Conservation (phyloP, 2,329 filamentous ascomycete species). For the Talaromyces sp. region DNA sequence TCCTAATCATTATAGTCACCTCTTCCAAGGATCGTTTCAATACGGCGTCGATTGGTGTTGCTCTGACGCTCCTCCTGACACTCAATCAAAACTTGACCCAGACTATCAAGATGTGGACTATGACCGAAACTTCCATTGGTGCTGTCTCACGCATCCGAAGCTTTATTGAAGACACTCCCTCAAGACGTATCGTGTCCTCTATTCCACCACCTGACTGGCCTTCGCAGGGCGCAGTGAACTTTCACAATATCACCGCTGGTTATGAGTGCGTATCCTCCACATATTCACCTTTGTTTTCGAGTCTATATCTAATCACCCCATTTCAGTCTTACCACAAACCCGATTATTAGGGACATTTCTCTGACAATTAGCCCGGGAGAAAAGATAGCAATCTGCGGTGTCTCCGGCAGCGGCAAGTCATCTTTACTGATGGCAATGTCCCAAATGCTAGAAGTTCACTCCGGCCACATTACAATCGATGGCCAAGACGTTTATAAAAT, state of each 20-base stretch:
- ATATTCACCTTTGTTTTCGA: not conserved
- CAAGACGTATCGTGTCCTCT: constrained; percentile 41
- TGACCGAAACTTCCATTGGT: constrained; percentile 56
- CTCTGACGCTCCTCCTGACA: constrained; percentile 52
- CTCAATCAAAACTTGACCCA: constrained; percentile 52
- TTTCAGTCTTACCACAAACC: constrained; percentile 27
- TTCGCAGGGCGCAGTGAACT: constrained; percentile 40
- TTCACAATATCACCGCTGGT: constrained; percentile 42
- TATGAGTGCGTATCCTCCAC: constrained; percentile 34
- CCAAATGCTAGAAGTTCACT: constrained; percentile 39
- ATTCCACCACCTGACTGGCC: constrained; percentile 42
- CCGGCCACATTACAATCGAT: constrained; percentile 42
- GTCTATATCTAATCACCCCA: not conserved
- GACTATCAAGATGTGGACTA: constrained; percentile 53
- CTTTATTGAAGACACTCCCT: constrained; percentile 46
- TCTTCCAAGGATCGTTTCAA: constrained; percentile 41
- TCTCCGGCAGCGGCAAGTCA: constrained; percentile 36
- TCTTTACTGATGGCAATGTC: constrained; percentile 42
- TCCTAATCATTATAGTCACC: constrained; percentile 50
- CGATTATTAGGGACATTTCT: constrained; percentile 37
- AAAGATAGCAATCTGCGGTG: constrained; percentile 41
- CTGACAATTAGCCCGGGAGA: constrained; percentile 24
- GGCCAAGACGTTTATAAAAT: constrained; percentile 36
- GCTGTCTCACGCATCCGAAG: constrained; percentile 54
- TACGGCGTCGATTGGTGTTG: constrained; percentile 51